phyloP scores from a whole-genome alignment of 805 yeast species.

The Kluyveromyces siamensis region DNA sequence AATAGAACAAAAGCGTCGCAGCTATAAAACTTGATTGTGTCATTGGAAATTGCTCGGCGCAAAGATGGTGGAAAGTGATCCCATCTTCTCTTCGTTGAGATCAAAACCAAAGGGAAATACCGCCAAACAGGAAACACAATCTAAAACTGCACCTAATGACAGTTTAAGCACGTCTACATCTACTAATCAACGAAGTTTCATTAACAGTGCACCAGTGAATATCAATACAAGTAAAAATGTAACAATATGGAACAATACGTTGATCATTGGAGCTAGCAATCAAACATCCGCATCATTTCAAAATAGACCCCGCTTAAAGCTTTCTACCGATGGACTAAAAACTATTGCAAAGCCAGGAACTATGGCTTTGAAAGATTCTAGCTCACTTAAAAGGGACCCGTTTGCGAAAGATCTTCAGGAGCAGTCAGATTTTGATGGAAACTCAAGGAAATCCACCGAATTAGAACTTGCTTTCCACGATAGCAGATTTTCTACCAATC shows the following conservation, averaged over 20 bases:
- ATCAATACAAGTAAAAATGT: slow-evolving; percentile 2
- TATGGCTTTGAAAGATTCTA: background rate
- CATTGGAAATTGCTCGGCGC: background rate
- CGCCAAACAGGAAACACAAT: background rate
- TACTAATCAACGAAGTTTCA: background rate
- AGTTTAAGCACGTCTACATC: background rate
- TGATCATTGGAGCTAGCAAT: slow-evolving; percentile 6
- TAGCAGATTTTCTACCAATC: slow-evolving; percentile 43
- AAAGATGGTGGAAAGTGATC: background rate
- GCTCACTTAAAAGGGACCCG: background rate
- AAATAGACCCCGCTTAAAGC: background rate
- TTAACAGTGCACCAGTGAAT: background rate
- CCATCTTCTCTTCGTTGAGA: slow-evolving; percentile 1
- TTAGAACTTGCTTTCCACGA: slow-evolving; percentile 50
- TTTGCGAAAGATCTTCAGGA: background rate
- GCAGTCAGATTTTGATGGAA: background rate
- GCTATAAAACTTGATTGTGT: background rate
- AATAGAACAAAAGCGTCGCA: background rate
- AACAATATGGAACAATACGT: slow-evolving; percentile 6
- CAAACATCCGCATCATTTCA: background rate
- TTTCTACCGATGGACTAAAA: slow-evolving; percentile 1
- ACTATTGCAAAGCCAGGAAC: background rate
- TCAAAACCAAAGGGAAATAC: background rate
- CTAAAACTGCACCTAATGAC: background rate
- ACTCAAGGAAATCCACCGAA: slow-evolving; percentile 9